phyloP scores from a whole-genome alignment of 2,329 filamentous ascomycete genomes.

The Waltergamsia citrina region DNA sequence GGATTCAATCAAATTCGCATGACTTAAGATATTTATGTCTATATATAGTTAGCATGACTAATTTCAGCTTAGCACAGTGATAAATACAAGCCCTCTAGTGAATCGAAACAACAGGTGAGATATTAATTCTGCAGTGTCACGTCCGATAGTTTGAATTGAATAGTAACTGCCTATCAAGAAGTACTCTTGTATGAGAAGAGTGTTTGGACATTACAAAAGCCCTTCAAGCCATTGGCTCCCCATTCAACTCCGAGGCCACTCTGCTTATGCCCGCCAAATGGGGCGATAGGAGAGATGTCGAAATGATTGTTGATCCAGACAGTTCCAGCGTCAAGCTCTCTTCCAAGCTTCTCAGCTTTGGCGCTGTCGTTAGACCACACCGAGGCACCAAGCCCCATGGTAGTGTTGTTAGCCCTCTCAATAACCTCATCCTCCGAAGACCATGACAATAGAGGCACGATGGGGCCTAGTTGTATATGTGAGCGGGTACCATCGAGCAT shows the following conservation, averaged over 20 bases:
- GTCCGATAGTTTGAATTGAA: no score
- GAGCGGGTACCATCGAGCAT: no score
- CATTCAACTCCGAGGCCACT: slow-evolving; percentile 40
- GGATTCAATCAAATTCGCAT: no score
- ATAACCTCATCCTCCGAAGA: slow-evolving; percentile 50
- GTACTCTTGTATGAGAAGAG: no score
- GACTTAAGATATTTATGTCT: no score
- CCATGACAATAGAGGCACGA: slow-evolving; percentile 55
- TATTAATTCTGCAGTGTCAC: no score
- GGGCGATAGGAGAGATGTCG: slow-evolving; percentile 23
- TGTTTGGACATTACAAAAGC: slow-evolving; percentile 16
- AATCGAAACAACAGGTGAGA: no score
- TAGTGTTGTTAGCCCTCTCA: slow-evolving; percentile 39
- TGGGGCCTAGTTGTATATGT: no score
- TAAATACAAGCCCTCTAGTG: no score
- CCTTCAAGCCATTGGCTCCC: slow-evolving; percentile 26
- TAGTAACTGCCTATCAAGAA: no score
- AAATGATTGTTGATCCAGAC: slow-evolving; percentile 50
- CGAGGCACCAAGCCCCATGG: slow-evolving; percentile 45
- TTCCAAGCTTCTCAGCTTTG: slow-evolving; percentile 40
- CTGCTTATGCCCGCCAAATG: slow-evolving; percentile 41
- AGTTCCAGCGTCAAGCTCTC: slow-evolving; percentile 43
- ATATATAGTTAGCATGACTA: no score
- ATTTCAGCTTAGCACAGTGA: no score
- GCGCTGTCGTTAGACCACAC: slow-evolving; percentile 46